phyloP scores from a whole-genome alignment of 2,329 filamentous ascomycete species.

The Botrytis deweyae region DNA sequence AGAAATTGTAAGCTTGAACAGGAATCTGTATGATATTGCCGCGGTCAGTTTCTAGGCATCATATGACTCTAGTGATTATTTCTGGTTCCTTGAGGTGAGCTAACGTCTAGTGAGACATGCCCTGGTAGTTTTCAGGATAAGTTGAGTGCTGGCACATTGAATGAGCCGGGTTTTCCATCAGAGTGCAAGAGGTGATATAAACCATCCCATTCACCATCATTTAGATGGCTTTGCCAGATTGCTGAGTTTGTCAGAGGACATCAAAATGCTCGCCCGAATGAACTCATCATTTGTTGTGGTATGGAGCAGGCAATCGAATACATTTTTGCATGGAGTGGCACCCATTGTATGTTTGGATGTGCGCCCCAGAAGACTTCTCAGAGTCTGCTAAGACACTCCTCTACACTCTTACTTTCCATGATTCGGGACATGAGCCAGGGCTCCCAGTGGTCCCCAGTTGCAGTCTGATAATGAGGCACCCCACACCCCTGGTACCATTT shows the following conservation, averaged over 20 bases:
- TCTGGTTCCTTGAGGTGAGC: background rate
- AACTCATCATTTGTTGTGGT: background rate
- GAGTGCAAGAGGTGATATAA: background rate
- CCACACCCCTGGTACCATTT: rapidly evolving
- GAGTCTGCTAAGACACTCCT: background rate
- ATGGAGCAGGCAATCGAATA: background rate
- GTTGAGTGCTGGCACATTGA: background rate
- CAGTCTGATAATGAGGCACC: background rate
- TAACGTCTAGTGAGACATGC: background rate
- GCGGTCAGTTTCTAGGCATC: no score
- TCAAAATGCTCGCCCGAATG: background rate
- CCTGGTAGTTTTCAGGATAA: background rate
- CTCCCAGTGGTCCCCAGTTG: background rate
- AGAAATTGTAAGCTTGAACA: background rate
- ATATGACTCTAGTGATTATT: background rate
- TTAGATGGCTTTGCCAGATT: background rate
- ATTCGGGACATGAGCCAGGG: background rate
- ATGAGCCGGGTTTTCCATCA: background rate
- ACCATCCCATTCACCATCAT: no score
- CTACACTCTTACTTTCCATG: background rate
- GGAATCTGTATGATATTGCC: no score
- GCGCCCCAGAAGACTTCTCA: background rate
- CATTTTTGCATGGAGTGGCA: background rate
- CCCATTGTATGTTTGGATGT: background rate
- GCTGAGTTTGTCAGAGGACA: background rate